Conservation (phyloP, 768 basidiomycete genomes). For the Pisolithus marmoratus region DNA sequence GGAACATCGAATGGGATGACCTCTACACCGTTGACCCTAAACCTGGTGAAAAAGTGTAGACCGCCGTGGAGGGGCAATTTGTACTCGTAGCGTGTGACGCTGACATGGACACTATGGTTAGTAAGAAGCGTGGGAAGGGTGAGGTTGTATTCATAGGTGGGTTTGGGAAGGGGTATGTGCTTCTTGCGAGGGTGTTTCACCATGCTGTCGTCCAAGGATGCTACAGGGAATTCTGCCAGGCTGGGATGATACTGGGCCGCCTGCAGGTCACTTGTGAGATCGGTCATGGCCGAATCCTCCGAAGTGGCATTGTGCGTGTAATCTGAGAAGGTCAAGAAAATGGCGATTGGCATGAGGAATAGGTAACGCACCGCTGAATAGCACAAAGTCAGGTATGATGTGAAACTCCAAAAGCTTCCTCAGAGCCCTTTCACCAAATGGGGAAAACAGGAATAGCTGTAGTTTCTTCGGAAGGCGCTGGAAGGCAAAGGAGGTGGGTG, state of each 20-base stretch:
- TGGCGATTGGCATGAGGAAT: background rate
- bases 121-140: slow-evolving; percentile 38
- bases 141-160: slow-evolving; percentile 30
- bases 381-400: slow-evolving; percentile 41
- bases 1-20: slow-evolving; percentile 43
- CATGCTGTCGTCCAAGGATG: background rate
- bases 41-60: slow-evolving; percentile 29
- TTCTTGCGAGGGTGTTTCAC: background rate
- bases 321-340: slow-evolving; percentile 1
- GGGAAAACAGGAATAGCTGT: slow-evolving; percentile 53
- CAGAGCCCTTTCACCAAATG: slow-evolving; percentile 45
- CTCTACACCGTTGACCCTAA: slow-evolving; percentile 35
- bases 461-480: slow-evolving; percentile 44
- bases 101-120: slow-evolving; percentile 40
- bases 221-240: background rate
- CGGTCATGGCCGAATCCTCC: background rate
- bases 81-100: slow-evolving; percentile 42
- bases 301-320: slow-evolving; percentile 9
- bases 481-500: slow-evolving; percentile 47
- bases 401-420: slow-evolving; percentile 56
- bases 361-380: slow-evolving; percentile 43
- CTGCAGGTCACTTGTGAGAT: background rate
- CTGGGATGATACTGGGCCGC: background rate
- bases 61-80: slow-evolving; percentile 35
- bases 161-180: slow-evolving; percentile 14